Percentiles rank a stretch among this genome's conserved stretches.
Conservation (phyloP, 176 grass and related monocot species). For the Urochloa ruziziensis region DNA sequence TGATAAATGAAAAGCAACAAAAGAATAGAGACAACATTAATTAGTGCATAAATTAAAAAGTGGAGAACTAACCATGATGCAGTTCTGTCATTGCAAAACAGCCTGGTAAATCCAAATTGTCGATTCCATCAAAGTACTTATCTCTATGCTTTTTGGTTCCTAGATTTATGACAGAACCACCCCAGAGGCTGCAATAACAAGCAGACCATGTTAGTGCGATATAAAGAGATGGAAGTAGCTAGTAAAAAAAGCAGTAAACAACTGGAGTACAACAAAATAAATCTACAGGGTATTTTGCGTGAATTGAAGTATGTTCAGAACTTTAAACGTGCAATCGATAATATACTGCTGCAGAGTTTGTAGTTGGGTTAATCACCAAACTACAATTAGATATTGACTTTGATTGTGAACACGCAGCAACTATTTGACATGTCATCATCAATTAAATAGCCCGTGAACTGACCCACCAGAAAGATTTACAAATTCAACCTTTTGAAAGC, state of each 20-base stretch:
- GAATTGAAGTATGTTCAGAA: not conserved
- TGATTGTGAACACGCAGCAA: too few relatives aligned
- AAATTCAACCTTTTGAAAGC: not conserved
- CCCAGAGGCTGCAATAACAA: slow-evolving; percentile 86
- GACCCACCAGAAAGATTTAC: not conserved
- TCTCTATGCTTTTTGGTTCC: slow-evolving; percentile 95
- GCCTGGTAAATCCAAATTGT: slow-evolving; percentile 93
- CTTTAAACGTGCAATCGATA: not conserved
- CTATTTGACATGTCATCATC: not conserved
- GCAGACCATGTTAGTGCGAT: slow-evolving; percentile 14
- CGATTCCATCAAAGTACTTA: slow-evolving; percentile 82
- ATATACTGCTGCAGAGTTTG: not conserved
- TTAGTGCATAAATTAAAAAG: not conserved
- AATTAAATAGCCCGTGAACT: not conserved
- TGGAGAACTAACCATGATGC: slow-evolving; percentile 79
- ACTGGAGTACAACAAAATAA: too few relatives aligned
- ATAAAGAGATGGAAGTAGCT: not conserved
- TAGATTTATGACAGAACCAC: slow-evolving; percentile 81
- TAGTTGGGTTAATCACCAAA: not conserved
- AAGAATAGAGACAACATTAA: not conserved
- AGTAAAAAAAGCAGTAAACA: not conserved
- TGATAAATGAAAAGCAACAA: not conserved
- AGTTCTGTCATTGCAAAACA: slow-evolving; percentile 99
- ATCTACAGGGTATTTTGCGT: too few relatives aligned
- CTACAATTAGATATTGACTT: too few relatives aligned